Evolutionary conservation across 2,329 filamentous ascomycete species (phyloP), one percentile per base, ranked within the genome.

Genomic region (Apiospora saccharicola): DNA sequence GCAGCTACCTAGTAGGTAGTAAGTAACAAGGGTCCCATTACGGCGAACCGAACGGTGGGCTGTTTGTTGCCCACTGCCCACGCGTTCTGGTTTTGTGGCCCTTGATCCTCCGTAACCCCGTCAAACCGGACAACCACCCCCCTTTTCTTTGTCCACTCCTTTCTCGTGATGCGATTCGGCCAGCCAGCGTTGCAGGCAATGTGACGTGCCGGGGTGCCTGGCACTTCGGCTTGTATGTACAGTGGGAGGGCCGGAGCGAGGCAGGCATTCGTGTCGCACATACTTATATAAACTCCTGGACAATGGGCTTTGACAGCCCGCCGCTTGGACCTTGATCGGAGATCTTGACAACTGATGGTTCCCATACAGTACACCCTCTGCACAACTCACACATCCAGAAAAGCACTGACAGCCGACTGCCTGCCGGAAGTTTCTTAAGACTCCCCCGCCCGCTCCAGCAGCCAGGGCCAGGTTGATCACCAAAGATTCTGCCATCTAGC

Each of bases 291-390:
- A 14, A 8, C 37, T 41, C 37, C 37, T 41, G 19, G 7, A 22
- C 19, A 57, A 16, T 57, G 51, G 34, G 26, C 34, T 34, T 57
- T 57, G 51, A 57, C 51, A 57, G 51, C 51, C 26, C 19, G 51
- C 51, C 51, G 51, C 51, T 57, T 57, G 51, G 51, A 57, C 51
- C 51, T 57, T 57, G 19, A 57, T 57, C 51, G 51, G 51, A 57
- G 51, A 57, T 57, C 51, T 57, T 57, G 51, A 57, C 51, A 57
- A 41, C 37, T 41, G 37, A 41, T 10, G 34, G 51, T 34, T 57
- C 34, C 51, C 51, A 57, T 57, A 34, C 51, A 57, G 51, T 57
- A 34, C 26, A 8, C 19, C 46, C 46, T n/a, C 44, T 47, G 44
- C 19, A 22, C 44, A 16, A 47, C 26, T 30, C 26, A 30, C 26